These are phyloP conservation scores for Phytopythium ostracodes DNA, from an alignment of 352 stramenopile genomes.

Conservation along the genomic window DNA sequence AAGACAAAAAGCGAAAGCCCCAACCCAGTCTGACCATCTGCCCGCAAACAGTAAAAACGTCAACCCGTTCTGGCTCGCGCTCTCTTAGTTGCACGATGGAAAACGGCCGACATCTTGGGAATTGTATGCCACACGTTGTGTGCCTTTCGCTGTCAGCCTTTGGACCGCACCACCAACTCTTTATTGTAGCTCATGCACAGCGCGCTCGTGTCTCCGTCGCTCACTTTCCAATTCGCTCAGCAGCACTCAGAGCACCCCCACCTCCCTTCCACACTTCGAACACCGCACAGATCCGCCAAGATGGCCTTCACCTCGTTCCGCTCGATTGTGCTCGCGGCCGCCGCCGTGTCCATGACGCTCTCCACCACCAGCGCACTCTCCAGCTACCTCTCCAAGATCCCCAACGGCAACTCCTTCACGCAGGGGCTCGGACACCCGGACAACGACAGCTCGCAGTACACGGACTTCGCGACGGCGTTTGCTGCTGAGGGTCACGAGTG, in stretches of 20 bases:
- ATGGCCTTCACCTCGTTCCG: conserved; percentile 6
- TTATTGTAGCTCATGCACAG: no score
- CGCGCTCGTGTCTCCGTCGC: neutral
- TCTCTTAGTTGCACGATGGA: no score
- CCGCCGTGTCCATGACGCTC: conserved; percentile 18
- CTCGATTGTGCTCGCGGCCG: conserved; percentile 9
- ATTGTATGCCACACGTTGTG: no score
- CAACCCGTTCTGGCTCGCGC: neutral
- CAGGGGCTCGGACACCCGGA: conserved; percentile 38
- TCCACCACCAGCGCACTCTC: conserved; percentile 17
- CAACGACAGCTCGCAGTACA: no score
- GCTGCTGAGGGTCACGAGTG: no score
- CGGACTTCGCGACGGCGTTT: no score
- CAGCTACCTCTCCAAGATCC: conserved; percentile 29
- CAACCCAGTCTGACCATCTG: no score
- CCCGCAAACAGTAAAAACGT: conserved; percentile 3
- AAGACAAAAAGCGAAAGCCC: no score
- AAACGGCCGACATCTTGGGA: no score
- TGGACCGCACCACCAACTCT: no score
- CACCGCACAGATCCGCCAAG: neutral
- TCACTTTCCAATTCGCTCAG: conserved; percentile 6
- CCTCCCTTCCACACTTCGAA: neutral
- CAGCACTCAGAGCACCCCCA: neutral
- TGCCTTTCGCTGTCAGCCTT: no score
- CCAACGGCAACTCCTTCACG: conserved; percentile 35